phyloP scores from a whole-genome alignment of 2,329 filamentous ascomycete species.

The Penicillium sp. region DNA sequence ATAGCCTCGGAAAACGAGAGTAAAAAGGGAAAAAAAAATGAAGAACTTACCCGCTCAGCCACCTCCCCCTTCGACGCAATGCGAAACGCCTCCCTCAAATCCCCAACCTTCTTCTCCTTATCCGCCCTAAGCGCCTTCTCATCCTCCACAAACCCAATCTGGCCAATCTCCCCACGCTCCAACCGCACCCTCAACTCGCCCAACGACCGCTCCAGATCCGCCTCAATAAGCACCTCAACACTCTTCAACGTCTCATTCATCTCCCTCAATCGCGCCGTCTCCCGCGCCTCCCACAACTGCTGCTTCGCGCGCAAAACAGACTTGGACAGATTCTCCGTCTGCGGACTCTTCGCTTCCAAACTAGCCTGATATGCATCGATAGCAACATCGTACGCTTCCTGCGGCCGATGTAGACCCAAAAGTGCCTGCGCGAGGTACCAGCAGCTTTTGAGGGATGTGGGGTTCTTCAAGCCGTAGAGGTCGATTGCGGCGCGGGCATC shows the following conservation, averaged over 20 bases:
- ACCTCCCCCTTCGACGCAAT: conserved; percentile 41
- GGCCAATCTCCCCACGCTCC: conserved; percentile 44
- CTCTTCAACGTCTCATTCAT: conserved; percentile 41
- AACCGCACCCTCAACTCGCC: conserved; percentile 33
- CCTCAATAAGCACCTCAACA: conserved; percentile 40
- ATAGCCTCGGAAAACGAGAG: too few relatives aligned
- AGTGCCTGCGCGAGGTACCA: conserved; percentile 82
- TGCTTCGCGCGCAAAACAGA: conserved; percentile 79
- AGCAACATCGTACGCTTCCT: conserved; percentile 68
- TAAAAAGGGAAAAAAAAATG: too few relatives aligned
- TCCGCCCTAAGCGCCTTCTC: conserved; percentile 55
- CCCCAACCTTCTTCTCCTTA: conserved; percentile 45
- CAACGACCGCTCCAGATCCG: conserved; percentile 38
- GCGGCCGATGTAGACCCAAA: conserved; percentile 65
- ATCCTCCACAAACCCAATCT: conserved; percentile 66
- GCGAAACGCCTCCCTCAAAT: conserved; percentile 43
- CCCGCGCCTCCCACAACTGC: conserved; percentile 73
- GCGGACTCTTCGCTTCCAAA: conserved; percentile 58
- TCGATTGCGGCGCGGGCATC: conserved; percentile 74
- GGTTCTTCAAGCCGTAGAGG: conserved; percentile 50
- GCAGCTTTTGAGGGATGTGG: conserved; percentile 70
- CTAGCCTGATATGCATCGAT: conserved; percentile 69
- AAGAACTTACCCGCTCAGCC: conserved; percentile 43
- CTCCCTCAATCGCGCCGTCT: conserved; percentile 49
- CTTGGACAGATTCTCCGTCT: conserved; percentile 65